Base-by-base conservation (phyloP, 768 basidiomycete genomes). In the Auricularia cornea region DNA sequence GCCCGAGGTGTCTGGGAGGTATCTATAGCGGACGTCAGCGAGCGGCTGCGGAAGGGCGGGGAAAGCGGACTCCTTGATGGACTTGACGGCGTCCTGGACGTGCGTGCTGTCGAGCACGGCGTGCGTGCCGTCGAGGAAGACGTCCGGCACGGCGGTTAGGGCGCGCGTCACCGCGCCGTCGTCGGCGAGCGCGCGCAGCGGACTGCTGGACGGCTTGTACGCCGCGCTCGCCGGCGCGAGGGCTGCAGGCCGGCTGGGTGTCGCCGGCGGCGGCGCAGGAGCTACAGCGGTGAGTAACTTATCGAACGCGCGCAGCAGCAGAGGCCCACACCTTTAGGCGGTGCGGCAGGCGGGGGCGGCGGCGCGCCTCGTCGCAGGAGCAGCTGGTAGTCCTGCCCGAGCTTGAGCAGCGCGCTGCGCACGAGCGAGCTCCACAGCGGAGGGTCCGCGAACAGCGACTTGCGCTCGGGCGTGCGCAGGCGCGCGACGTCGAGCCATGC, bases 341-440 rank as follows among this genome's bases (percentile, higher is more conserved):
- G 72, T 6, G 71, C 59, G 1, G 77, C 71, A 6, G 70, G 62
- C 11, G 16, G 12, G 10, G 44, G 44, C 44, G 23, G 12, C 44
- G 44, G 44, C 1, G 71, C 26, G n/a, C 79, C 69, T 32, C 83
- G 76, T 1, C 83, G 79, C 2, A 88, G 74, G 59, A 92, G 76
- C 0, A 78, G 75, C 67, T 88, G 88, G 65, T 91, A 91, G 71
- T 93, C 89, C 1, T 75, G 70, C 10, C 88, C 90, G 1, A 92
- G 77, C 6, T 81, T 70, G 11, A 88, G 69, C 2, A 93, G 77
- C 8, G 81, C 77, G 62, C 85, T 83, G 3, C 88, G 80, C 8
- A 77, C 76, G 33, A 91, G 74, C 2, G 78, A 78, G 23, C 75
- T 76, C 90, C 91, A 92, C 10, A 89, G 72, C 60, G 76, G 83